Base-by-base conservation (phyloP, 2,329 filamentous ascomycete species). In the Pseudogymnoascus sp. region DNA sequence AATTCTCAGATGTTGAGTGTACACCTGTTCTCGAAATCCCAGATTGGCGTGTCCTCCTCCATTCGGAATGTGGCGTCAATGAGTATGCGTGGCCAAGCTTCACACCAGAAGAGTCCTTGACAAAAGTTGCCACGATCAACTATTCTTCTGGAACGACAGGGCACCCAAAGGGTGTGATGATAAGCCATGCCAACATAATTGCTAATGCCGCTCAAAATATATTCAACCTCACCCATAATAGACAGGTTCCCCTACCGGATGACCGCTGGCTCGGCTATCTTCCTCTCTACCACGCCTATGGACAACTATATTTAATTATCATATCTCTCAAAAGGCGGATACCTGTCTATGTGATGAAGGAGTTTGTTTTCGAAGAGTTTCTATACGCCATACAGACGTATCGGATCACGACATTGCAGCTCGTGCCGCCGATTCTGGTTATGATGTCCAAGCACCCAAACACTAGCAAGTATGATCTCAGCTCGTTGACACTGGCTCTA, bases 21-120 rank as follows among this genome's bases (percentile, higher is more conserved):
- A 62, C 68, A 7, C 33, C 70, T 0, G 63, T 65, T 3, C 67
- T 75, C 1, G 70, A 79, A 64, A 79, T 83, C 49, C 68, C 77
- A 35, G 84, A 89, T 72, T 91, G 88, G 88, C 83, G 82, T 1
- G 76, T 82, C 35, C 77, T 91, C 9, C 71, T 90, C 25, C 78
- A 78, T 1, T 75, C 76, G 0, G 74, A 73, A 22, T 72, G 75
- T n/a, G 78, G 84, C 60, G 88, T 83, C 1, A 72, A 77, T 1
- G 70, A 70, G 2, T 92, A 88, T 72, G 74, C 75, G 42, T 93
- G 89, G 89, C 72, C 81, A 14, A 80, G 86, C 64, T 80, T 81
- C 38, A 71, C 64, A 30, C 66, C 73, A 3, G 52, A 71, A 11
- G 73, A 78, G 55, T 74, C 78, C 0, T 63, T 66, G 4, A 66